phyloP scores from a whole-genome alignment of 2,329 filamentous ascomycete genomes.

The Nigrospora sphaerica region DNA sequence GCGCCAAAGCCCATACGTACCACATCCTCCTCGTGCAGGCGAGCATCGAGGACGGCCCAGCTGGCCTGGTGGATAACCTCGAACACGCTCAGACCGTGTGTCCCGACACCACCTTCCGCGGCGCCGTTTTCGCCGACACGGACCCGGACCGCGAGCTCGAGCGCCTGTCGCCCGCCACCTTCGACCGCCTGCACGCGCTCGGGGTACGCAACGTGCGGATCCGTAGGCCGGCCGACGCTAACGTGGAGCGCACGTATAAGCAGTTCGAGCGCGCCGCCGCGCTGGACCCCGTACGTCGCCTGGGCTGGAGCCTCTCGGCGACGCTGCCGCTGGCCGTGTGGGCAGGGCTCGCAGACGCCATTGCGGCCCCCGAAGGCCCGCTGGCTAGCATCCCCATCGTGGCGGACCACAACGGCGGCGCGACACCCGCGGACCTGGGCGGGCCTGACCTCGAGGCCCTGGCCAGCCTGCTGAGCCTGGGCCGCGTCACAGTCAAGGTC shows the following conservation, averaged over 20 bases:
- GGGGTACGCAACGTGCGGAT: background rate
- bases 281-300: background rate
- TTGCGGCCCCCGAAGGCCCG: background rate
- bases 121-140: background rate
- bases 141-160: background rate
- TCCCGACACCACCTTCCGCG: background rate
- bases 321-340: background rate
- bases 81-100: background rate
- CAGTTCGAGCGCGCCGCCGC: background rate
- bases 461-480: background rate
- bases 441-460: background rate
- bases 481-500: background rate
- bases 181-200: background rate
- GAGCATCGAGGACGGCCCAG: constrained; percentile 1
- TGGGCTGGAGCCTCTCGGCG: constrained; percentile 1
- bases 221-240: background rate
- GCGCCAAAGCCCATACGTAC: background rate
- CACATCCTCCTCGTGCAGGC: background rate
- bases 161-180: background rate
- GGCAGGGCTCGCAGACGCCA: background rate
- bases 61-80: background rate
- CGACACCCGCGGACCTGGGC: background rate
- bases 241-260: background rate
- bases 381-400: background rate
- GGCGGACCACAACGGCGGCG: background rate